Evolutionary conservation across 306 rosid species (phyloP).

Genomic region (Dicorynia guianensis): DNA sequence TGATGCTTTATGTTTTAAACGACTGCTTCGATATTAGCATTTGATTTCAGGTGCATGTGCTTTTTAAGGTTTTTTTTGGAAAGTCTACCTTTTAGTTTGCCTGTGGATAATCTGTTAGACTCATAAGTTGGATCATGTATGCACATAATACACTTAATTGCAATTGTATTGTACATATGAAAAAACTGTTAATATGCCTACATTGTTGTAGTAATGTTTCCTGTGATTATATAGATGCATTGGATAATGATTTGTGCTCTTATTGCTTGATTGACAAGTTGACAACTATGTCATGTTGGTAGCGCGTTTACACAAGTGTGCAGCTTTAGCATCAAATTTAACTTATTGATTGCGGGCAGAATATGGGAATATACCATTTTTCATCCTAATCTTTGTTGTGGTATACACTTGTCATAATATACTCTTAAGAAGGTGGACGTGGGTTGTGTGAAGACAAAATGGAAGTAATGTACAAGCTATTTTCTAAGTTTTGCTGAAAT

Average conservation of each 20-base stretch:
- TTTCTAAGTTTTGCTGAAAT: not conserved
- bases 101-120: not conserved
- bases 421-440: slow-evolving; percentile 26
- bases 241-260: not conserved
- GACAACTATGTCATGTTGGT: slow-evolving; percentile 1
- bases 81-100: not conserved
- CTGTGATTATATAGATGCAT: not conserved
- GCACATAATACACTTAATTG: not conserved
- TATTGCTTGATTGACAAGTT: not conserved
- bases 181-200: not conserved
- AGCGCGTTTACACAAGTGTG: not conserved
- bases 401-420: slow-evolving; percentile 3
- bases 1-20: not conserved
- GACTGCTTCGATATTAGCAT: not conserved
- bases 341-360: slow-evolving; percentile 5
- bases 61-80: not conserved
- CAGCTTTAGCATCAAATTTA: slow-evolving; percentile 5
- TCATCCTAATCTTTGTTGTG: not conserved
- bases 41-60: slow-evolving; percentile 16
- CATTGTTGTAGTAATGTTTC: not conserved
- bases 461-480: slow-evolving; percentile 8
- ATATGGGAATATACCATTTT: slow-evolving; percentile 13
- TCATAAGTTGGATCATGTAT: slow-evolving; percentile 1
- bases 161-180: not conserved
- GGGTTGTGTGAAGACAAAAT: slow-evolving; percentile 16